Evolutionary conservation across 1,139 yeast species (phyloP).

Genomic region (Geotrichum aggregatum): DNA sequence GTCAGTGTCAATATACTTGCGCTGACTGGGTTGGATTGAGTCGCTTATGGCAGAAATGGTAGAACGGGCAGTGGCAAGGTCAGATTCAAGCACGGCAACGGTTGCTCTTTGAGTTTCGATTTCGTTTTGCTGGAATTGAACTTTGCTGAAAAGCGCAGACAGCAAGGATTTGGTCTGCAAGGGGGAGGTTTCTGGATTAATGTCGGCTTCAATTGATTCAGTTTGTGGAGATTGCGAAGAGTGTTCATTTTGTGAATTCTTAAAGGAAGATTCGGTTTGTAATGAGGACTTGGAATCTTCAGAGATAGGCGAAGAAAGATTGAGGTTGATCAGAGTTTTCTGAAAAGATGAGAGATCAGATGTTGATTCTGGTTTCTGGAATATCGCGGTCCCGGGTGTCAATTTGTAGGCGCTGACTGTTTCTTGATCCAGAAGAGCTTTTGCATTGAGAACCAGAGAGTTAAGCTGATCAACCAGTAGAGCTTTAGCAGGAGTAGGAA

Average conservation of each 20-base stretch:
- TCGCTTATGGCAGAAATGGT: slow-evolving; percentile 38
- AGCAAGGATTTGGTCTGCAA: slow-evolving; percentile 13
- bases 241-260: too few species aligned
- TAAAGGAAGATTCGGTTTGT: background rate
- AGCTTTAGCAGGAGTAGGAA: slow-evolving; percentile 28
- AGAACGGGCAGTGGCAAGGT: slow-evolving; percentile 39
- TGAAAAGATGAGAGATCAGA: background rate
- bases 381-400: too few species aligned
- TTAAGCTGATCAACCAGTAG: slow-evolving; percentile 25
- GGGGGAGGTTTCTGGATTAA: slow-evolving; percentile 3
- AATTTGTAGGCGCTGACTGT: slow-evolving; percentile 1
- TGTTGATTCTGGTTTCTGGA: slow-evolving; percentile 8
- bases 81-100: slow-evolving; percentile 39
- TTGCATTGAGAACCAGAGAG: slow-evolving; percentile 18
- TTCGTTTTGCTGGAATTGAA: slow-evolving; percentile 40
- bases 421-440: background rate
- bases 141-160: slow-evolving; percentile 33
- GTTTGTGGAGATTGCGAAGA: background rate
- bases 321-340: background rate
- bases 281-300: background rate
- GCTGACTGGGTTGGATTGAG: slow-evolving; percentile 37
- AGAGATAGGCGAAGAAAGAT: background rate
- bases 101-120: slow-evolving; percentile 38
- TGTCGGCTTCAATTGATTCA: background rate
- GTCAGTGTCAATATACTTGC: slow-evolving; percentile 36